These are phyloP conservation scores for Cerrena zonata DNA, from an alignment of 1,284 basidiomycete species.

Conservation along the genomic window DNA sequence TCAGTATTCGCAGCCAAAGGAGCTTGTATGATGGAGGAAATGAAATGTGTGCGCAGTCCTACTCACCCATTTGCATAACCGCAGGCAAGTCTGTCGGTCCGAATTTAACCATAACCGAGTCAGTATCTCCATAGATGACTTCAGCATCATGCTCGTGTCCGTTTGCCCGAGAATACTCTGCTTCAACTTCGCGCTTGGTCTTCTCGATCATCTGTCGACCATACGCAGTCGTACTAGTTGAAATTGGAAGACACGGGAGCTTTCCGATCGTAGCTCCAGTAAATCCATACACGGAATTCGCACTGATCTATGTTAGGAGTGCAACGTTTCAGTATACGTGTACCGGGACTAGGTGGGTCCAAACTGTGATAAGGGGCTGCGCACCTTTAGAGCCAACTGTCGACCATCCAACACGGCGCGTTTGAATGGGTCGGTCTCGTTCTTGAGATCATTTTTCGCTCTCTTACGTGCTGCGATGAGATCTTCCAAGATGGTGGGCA, in stretches of 20 bases:
- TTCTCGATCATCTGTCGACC: conserved; percentile 96
- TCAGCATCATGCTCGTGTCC: conserved; percentile 82
- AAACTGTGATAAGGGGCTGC: conserved; percentile 10
- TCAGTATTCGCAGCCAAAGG: not conserved
- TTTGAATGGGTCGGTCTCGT: conserved; percentile 91
- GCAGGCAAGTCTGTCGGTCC: conserved; percentile 78
- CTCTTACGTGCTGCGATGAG: conserved; percentile 85
- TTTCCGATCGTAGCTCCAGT: conserved; percentile 94
- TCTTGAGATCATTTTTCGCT: conserved; percentile 89
- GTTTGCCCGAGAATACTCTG: conserved; percentile 79
- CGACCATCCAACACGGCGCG: conserved; percentile 91
- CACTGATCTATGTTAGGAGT: conserved; percentile 69
- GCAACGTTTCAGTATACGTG: not conserved
- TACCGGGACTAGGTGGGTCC: not conserved
- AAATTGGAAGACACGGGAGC: conserved; percentile 87
- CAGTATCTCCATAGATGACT: conserved; percentile 95
- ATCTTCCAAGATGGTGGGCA: conserved; percentile 90
- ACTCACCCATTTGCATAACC: conserved; percentile 82
- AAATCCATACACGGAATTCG: conserved; percentile 96
- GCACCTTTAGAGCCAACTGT: conserved; percentile 86
- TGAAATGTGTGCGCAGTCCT: not conserved
- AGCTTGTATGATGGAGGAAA: not conserved
- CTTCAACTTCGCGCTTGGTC: conserved; percentile 89
- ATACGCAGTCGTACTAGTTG: conserved; percentile 87
- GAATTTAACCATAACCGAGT: conserved; percentile 96